A percentile compares a stretch with the other conserved stretches of the same genome.
Conservation (phyloP, 78 protist genomes). For the Guillardia theta region DNA sequence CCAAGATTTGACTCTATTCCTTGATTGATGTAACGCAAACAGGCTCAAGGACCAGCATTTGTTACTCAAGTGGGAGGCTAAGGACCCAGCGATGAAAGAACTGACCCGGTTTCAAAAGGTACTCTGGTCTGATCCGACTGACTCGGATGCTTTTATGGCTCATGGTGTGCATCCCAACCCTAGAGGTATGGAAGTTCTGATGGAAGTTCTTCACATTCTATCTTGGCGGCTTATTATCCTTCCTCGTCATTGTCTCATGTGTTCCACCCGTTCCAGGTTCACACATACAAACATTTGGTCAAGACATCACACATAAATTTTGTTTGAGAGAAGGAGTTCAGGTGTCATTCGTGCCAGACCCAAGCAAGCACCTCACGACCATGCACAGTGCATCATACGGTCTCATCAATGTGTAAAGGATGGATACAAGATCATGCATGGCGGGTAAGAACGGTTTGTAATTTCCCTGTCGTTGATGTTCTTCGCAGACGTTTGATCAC, state of each 20-base stretch:
- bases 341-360: background rate
- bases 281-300: too few relatives aligned
- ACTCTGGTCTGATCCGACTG: conserved; percentile 62
- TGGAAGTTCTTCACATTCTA: background rate
- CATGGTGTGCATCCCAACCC: background rate
- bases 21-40: background rate
- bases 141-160: background rate
- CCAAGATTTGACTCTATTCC: background rate
- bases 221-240: background rate
- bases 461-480: too few relatives aligned
- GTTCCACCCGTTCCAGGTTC: background rate
- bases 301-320: background rate
- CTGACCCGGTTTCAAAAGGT: background rate
- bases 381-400: background rate
- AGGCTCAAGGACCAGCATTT: background rate
- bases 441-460: too few relatives aligned
- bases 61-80: too few relatives aligned
- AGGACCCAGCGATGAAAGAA: too few relatives aligned
- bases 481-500: too few relatives aligned
- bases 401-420: background rate
- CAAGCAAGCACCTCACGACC: background rate
- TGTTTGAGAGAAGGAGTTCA: background rate
- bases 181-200: background rate
- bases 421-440: background rate
- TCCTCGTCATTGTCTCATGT: background rate